phyloP scores from a whole-genome alignment of 176 grass and related monocot genomes.

The Rhipidocladum racemiflorum region DNA sequence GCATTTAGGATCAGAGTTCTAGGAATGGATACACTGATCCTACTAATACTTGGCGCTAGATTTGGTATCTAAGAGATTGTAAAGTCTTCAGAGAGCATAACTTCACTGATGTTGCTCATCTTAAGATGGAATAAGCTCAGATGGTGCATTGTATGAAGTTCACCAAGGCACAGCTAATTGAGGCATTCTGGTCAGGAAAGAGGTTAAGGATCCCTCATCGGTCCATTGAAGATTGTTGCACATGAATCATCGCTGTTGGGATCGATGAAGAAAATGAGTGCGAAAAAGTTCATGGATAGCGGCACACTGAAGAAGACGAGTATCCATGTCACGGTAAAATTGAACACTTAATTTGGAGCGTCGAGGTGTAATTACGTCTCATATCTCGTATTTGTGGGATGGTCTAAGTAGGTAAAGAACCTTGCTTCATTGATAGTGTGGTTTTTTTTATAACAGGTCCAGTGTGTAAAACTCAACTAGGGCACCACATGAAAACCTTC shows the following conservation, averaged over 20 bases:
- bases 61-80: conserved; percentile 33
- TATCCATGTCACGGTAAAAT: no score
- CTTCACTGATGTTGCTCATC: conserved; percentile 21
- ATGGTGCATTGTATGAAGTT: background rate
- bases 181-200: conserved; percentile 18
- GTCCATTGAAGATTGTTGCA: conserved; percentile 29
- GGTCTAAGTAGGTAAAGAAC: no score
- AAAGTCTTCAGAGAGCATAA: conserved; percentile 40
- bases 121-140: conserved; percentile 44
- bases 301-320: no score
- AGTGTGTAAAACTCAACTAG: no score
- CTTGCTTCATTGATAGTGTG: no score
- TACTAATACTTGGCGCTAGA: conserved; percentile 20
- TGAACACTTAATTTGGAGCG: no score
- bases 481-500: no score
- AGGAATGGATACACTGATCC: background rate
- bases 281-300: no score
- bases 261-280: no score
- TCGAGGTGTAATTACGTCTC: no score
- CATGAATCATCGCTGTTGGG: background rate
- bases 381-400: no score
- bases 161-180: background rate
- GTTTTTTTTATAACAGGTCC: no score
- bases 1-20: conserved; percentile 18
- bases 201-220: conserved; percentile 18